Base-by-base conservation (phyloP, 129 eudicot genomes). In the Oenanthe sinensis region DNA sequence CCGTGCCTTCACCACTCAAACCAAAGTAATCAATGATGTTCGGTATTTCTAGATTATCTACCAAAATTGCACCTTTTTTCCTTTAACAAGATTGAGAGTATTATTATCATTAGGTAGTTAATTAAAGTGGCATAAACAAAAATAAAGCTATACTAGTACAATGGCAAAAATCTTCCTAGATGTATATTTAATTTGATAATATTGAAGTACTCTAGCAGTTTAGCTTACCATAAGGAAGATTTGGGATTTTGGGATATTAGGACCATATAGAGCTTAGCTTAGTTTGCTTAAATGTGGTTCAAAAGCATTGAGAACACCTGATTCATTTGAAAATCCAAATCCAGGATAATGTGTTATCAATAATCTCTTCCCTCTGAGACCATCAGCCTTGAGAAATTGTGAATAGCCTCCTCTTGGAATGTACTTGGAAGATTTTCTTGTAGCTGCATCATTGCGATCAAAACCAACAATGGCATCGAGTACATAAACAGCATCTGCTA, bases 281-380 rank as follows among this genome's bases (percentile, higher is more conserved):
- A 90, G 52, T 58, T 81, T 87, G 19, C 73, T 75, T 68, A 90
- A 75, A 75, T 84, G 93, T n/a, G 63, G 79, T 78, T 86, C 87
- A 58, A 90, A 92, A 46, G 79, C 49, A 71, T 80, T 71, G 47
- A 50, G 43, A 20, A 87, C 30, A 33, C 28, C 83, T 8, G 88
- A 81, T 20, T 80, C 81, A 12, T 81, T 78, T 10, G 79, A 76
- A 71, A 87, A 84, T 71, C 43, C 60, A 30, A 87, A 83, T 37
- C 86, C 85, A 8, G 88, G 90, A 79, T 88, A 67, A 26, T 91
- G 83, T 48, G 83, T 72, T 12, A 89, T 76, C 24, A 95, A 92
- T 16, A 92, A 75, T 84, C 97, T 82, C 86, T 92, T 92, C 62
- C 96, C 92, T 44, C 62, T 86, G 49, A 92, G 95, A 67, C 97